Conservation (phyloP, 2,329 filamentous ascomycete genomes). For the Coniella lustricola region DNA sequence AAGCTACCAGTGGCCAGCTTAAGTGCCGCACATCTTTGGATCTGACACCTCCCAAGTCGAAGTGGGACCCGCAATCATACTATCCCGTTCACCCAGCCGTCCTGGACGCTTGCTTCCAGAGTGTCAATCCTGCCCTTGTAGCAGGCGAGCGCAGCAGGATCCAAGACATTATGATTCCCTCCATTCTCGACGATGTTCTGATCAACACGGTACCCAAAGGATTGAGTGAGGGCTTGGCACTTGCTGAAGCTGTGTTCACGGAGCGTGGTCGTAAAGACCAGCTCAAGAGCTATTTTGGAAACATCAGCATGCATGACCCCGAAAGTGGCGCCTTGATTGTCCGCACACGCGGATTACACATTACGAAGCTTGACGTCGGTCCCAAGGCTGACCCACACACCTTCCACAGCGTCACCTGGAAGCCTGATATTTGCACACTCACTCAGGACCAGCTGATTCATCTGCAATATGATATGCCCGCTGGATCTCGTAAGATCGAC, state of each 20-base stretch:
- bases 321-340: conserved; percentile 19
- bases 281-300: conserved; percentile 17
- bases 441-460: background rate
- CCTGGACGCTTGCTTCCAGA: conserved; percentile 20
- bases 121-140: conserved; percentile 3
- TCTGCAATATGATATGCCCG: too few relatives aligned
- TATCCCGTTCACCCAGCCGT: conserved; percentile 22
- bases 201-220: conserved; percentile 9
- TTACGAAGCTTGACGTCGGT: conserved; percentile 18
- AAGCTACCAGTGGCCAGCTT: conserved; percentile 16
- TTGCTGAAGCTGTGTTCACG: conserved; percentile 11
- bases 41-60: conserved; percentile 17
- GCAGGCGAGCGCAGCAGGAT: conserved; percentile 14
- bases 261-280: conserved; percentile 14
- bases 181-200: conserved; percentile 10
- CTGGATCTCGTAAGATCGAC: background rate
- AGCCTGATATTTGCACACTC: conserved; percentile 20
- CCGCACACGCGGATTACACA: conserved; percentile 18
- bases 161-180: conserved; percentile 14
- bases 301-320: conserved; percentile 18
- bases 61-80: conserved; percentile 18
- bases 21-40: conserved; percentile 12
- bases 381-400: conserved; percentile 20
- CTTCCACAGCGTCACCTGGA: conserved; percentile 18
- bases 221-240: conserved; percentile 7